phyloP scores from a whole-genome alignment of 1,284 basidiomycete genomes.

The Marasmius sp. region DNA sequence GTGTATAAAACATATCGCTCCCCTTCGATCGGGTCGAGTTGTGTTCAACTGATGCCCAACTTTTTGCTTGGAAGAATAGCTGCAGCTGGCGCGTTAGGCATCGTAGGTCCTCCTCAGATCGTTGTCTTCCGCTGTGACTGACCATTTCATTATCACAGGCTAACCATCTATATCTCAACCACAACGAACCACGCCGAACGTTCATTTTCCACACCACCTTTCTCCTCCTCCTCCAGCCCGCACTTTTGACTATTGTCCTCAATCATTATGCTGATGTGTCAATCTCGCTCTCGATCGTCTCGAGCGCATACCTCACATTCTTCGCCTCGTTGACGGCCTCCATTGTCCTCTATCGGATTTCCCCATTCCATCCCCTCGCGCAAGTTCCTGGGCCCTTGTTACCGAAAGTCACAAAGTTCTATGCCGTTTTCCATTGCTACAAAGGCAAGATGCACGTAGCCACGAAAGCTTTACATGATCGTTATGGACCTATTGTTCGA shows the following conservation, averaged over 20 bases:
- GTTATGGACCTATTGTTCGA: constrained; percentile 39
- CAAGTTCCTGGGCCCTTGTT: constrained; percentile 38
- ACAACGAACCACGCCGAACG: background rate
- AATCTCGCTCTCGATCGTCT: background rate
- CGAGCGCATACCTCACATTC: background rate
- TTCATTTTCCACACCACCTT: background rate
- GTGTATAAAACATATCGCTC: too few relatives aligned
- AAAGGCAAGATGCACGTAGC: constrained; percentile 30
- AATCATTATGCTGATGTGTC: background rate
- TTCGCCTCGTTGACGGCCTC: constrained; percentile 17
- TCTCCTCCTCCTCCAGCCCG: background rate
- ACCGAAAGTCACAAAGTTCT: constrained; percentile 33
- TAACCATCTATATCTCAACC: constrained; percentile 3
- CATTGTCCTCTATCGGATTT: constrained; percentile 35
- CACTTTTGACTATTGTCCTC: background rate
- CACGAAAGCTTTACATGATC: constrained; percentile 31
- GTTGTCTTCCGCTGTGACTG: too few relatives aligned
- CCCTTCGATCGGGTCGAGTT: too few relatives aligned
- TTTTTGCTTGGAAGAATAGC: too few relatives aligned
- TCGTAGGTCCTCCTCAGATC: too few relatives aligned
- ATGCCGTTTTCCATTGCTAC: constrained; percentile 23
- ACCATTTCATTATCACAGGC: background rate
- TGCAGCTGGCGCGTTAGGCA: too few relatives aligned
- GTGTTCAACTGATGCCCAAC: too few relatives aligned
- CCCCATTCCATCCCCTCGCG: constrained; percentile 43